Base-by-base conservation (phyloP, 441 rosid species). In the Oxalis stricta region DNA sequence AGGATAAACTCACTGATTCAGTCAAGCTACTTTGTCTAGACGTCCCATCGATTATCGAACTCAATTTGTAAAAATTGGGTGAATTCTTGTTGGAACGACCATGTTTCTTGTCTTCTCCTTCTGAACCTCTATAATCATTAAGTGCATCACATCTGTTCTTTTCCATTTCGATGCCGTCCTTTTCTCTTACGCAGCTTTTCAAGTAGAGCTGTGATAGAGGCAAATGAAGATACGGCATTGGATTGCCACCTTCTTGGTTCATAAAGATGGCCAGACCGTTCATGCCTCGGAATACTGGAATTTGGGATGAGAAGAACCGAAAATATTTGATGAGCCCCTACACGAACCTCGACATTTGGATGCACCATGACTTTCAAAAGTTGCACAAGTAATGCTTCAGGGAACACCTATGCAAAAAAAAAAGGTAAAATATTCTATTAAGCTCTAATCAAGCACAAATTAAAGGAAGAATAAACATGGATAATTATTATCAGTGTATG, bases 291-390 rank as follows among this genome's bases (percentile, higher is more conserved):
- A 39, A 49, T 63, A 45, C 41, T 63, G 46, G 79, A 72, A 65
- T 68, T 76, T 26, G 92, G 79, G 60, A 73, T 62, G 34, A 92
- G 86, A 69, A 92, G 81, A 60, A 71, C 63, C 0, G 97, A 79
- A 68, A 87, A 82, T 65, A 87, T 74, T 50, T 75, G 89, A 60
- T 84, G 99, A 1, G 82, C 97, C 55, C 89, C 92, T 30, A 82
- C 84, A 32, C 97, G 95, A 23, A 72, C 91, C 65, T 77, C 89
- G 28, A 76, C 60, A 53, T 82, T 79, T 39, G 97, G 77, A 73
- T 87, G 94, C 64, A 92, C 53, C 94, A 87, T 87, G 59, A 66
- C 92, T 58, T 70, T 81, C 62, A 84, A 58, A 61, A 92, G 85
- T 40, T 82, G 94, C 47, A 70, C 66, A 50, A 87, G 89, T 59